Conservation (phyloP, 208 protist species). For the Jaenimonas drosophilae region DNA sequence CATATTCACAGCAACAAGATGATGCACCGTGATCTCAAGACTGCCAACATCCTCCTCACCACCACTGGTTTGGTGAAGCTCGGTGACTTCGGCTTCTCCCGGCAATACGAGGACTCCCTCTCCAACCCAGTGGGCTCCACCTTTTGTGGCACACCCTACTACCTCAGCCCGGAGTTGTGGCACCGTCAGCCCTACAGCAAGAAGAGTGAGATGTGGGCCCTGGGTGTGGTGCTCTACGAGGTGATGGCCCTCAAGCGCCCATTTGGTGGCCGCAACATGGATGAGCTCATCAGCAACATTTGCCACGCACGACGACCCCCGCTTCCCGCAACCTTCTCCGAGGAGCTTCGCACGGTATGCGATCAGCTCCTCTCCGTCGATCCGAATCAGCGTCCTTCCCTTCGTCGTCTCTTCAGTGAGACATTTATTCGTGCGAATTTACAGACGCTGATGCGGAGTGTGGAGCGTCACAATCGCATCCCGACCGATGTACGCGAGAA, state of each 20-base stretch:
- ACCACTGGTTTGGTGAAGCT: constrained; percentile 78
- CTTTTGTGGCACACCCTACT: constrained; percentile 88
- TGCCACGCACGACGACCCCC: constrained; percentile 36
- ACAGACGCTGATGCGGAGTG: constrained; percentile 63
- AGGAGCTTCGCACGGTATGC: constrained; percentile 40
- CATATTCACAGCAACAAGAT: constrained; percentile 87
- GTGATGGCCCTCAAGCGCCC: constrained; percentile 74
- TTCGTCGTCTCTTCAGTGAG: constrained; percentile 55
- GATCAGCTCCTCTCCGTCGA: constrained; percentile 52
- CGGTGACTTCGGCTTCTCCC: constrained; percentile 81
- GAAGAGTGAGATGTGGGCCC: constrained; percentile 90
- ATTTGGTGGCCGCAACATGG: constrained; percentile 79
- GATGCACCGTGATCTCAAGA: constrained; percentile 87
- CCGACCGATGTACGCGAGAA: constrained; percentile 39
- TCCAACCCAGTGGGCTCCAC: constrained; percentile 79
- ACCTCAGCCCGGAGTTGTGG: constrained; percentile 90
- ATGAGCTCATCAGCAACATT: constrained; percentile 81
- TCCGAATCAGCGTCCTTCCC: constrained; percentile 39
- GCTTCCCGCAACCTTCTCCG: constrained; percentile 32
- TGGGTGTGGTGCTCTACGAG: constrained; percentile 83
- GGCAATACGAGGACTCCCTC: constrained; percentile 80
- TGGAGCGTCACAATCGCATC: constrained; percentile 62
- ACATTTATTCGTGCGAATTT: constrained; percentile 52
- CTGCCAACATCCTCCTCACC: constrained; percentile 80
- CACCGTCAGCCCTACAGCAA: constrained; percentile 88